Conservation (phyloP, 2,329 filamentous ascomycete species). For the Endothia cerciana region DNA sequence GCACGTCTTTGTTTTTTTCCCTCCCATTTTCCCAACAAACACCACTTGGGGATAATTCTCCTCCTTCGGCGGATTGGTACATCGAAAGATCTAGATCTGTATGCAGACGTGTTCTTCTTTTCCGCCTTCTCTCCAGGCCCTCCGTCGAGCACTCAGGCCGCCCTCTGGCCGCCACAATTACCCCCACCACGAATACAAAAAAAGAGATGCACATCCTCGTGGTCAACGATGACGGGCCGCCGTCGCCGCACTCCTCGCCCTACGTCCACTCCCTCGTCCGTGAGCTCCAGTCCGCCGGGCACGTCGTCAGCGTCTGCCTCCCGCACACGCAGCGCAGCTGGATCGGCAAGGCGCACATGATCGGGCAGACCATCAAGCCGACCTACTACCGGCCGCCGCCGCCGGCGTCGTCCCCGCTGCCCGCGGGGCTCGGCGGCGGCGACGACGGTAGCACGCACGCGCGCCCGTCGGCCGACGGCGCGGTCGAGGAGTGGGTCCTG, state of each 20-base stretch:
- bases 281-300: constrained; percentile 73
- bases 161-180: neutral
- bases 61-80: neutral
- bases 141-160: neutral
- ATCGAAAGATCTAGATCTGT: neutral
- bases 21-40: neutral
- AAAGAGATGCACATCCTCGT: constrained; percentile 64
- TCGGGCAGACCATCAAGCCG: constrained; percentile 84
- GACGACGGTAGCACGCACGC: constrained; percentile 65
- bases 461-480: constrained; percentile 54
- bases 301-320: constrained; percentile 88
- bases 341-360: constrained; percentile 98
- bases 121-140: neutral
- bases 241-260: constrained; percentile 76
- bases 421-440: constrained; percentile 41
- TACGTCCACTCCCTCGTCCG: constrained; percentile 77
- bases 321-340: constrained; percentile 92
- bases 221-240: constrained; percentile 82
- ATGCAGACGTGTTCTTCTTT: neutral
- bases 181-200: neutral
- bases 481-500: constrained; percentile 77
- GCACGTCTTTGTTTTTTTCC: constrained; percentile 9
- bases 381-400: constrained; percentile 73
- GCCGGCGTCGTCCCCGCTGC: constrained; percentile 41
- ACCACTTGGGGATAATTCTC: neutral